These are phyloP conservation scores for Ailanthus altissimus DNA, from an alignment of 345 rosid species.

Conservation along the genomic window DNA sequence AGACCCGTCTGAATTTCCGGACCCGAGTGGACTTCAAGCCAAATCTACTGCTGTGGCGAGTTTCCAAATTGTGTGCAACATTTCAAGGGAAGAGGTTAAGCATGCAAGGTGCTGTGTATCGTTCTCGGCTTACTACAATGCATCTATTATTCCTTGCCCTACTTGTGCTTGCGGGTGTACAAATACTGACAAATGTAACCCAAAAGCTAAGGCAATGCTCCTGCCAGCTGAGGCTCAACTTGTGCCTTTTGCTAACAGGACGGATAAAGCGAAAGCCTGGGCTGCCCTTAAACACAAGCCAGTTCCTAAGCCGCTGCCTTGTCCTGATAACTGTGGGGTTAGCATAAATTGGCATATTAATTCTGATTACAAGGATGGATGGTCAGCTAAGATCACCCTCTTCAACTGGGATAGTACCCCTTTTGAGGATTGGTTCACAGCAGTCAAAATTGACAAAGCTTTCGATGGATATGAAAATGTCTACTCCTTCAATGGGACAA, in stretches of 20 bases:
- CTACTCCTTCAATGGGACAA: conserved; percentile 85
- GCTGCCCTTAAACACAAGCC: conserved; percentile 51
- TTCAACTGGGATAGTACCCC: conserved; percentile 70
- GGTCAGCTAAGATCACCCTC: conserved; percentile 81
- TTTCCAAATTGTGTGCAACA: conserved; percentile 86
- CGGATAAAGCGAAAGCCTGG: conserved; percentile 74
- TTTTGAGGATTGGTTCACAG: conserved; percentile 79
- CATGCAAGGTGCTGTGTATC: conserved; percentile 85
- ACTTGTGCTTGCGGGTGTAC: conserved; percentile 95
- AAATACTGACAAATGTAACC: conserved; percentile 48
- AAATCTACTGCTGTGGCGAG: conserved; percentile 52
- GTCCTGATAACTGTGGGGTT: conserved; percentile 94
- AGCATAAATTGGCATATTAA: conserved; percentile 90
- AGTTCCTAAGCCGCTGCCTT: conserved; percentile 66
- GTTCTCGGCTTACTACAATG: conserved; percentile 84
- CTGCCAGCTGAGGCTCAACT: conserved; percentile 80
- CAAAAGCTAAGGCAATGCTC: conserved; percentile 51
- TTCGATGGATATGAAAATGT: conserved; percentile 62
- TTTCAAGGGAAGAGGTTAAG: conserved; percentile 59
- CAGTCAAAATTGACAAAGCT: conserved; percentile 62
- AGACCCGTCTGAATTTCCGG: conserved; percentile 73
- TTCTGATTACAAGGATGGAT: conserved; percentile 65
- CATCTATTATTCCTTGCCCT: conserved; percentile 73
- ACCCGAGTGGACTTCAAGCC: conserved; percentile 61
- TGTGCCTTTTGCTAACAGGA: conserved; percentile 72